A percentile compares a stretch with the other conserved stretches of the same genome.
phyloP scores from a whole-genome alignment of 495 filamentous ascomycete genomes.

The Xylaria palmicola region DNA sequence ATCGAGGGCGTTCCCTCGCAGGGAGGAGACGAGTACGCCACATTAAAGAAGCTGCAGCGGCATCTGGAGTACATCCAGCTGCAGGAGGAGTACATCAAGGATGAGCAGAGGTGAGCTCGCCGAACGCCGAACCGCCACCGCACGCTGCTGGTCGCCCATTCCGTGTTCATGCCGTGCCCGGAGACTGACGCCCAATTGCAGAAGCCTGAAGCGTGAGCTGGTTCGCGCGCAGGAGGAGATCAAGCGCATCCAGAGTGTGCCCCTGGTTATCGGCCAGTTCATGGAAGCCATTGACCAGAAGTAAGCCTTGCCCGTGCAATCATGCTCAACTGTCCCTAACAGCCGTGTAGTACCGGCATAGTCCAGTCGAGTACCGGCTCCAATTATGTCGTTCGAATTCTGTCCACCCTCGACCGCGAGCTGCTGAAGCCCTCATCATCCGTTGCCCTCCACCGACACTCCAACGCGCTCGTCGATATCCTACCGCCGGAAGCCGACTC shows the following conservation, averaged over 20 bases:
- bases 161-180: background rate
- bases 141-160: background rate
- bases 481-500: conserved; percentile 96
- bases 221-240: conserved; percentile 98
- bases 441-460: conserved; percentile 95
- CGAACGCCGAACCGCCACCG: background rate
- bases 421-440: conserved; percentile 96
- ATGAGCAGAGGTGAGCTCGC: conserved; percentile 80
- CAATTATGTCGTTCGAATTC: conserved; percentile 97
- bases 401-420: conserved; percentile 97
- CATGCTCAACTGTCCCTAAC: conserved; percentile 1
- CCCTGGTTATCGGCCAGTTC: conserved; percentile 96
- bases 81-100: conserved; percentile 99
- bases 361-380: conserved; percentile 97
- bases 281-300: conserved; percentile 99
- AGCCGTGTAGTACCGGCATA: conserved; percentile 80
- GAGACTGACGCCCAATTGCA: conserved; percentile 36
- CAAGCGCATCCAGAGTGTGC: conserved; percentile 98
- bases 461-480: conserved; percentile 97
- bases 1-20: conserved; percentile 80
- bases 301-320: conserved; percentile 48
- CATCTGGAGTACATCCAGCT: conserved; percentile 98
- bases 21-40: conserved; percentile 88
- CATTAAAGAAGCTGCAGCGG: conserved; percentile 90
- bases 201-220: conserved; percentile 94